Evolutionary conservation across 73 alveolate genomes (phyloP), one percentile per base, ranked within the genome.

Genomic region (Paramecium biaurelia): DNA sequence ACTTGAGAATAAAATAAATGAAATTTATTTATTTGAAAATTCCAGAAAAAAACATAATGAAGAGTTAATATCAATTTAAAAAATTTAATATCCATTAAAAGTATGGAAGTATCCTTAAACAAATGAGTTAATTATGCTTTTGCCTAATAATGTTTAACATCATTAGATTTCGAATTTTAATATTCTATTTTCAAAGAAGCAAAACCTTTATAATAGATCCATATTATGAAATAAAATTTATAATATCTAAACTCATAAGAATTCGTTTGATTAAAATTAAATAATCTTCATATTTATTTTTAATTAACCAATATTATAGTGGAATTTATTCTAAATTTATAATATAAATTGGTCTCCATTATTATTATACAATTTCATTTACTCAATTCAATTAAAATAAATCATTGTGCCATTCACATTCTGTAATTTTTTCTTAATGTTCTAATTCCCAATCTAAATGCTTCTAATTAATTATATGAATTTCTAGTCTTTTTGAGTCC

Each of bases 361-460:
- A 47, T 47, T 15, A 47, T 53, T 53, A 53, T 15, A 53, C 1
- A 53, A 18, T 53, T 7, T 53, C 0, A n/a, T 18, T n/a, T 5
- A 53, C 30, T 53, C 68, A 53, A n/a, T 53, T 18, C 32, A 53
- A 53, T 53, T 53, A 53, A 53, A 53, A 53, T 53, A 53, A 15
- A 63, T 63, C 76, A 6, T 26, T 41, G 28, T 11, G 10, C 84
- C 84, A 63, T 63, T 63, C 41, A 20, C 84, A 63, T 2, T 32
- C 21, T 8, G 84, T 23, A 12, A 63, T 63, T 63, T 63, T 63
- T 30, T 63, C 45, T 63, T 63, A 11, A 63, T 63, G 20, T 24
- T 63, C 18, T 63, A 63, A 32, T 63, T 63, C 49, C 84, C 84
- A 63, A 63, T 63, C 45, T 72, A 72, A 18, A n/a, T 72, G 86